phyloP scores from a whole-genome alignment of 306 rosid genomes.

The Cercis canadensis region DNA sequence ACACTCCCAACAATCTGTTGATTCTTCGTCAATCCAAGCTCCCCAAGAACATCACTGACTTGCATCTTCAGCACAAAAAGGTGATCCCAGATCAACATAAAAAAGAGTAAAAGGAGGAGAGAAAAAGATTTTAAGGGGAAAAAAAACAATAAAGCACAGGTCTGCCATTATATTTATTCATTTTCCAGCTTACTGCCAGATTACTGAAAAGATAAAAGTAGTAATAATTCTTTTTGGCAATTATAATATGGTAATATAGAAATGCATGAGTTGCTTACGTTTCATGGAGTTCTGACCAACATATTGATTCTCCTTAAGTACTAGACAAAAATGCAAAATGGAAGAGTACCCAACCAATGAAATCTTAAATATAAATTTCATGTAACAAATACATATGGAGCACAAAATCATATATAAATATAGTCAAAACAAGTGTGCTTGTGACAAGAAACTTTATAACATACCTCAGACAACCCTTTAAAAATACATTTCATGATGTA shows the following conservation, averaged over 20 bases:
- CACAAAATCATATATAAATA: slow-evolving; percentile 13
- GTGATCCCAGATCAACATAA: slow-evolving; percentile 34
- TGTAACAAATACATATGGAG: slow-evolving; percentile 28
- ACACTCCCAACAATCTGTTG: slow-evolving; percentile 58
- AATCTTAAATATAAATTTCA: slow-evolving; percentile 8
- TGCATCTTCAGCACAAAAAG: slow-evolving; percentile 55
- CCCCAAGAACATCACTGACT: slow-evolving; percentile 59
- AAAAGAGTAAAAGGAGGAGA: slow-evolving; percentile 1
- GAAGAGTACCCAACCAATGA: slow-evolving; percentile 28
- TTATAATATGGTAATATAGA: too few relatives aligned
- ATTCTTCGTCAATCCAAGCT: slow-evolving; percentile 72
- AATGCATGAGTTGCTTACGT: slow-evolving; percentile 14
- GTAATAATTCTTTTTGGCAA: too few relatives aligned
- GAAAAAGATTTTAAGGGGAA: slow-evolving; percentile 2
- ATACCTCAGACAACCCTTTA: slow-evolving; percentile 76
- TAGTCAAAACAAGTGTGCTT: slow-evolving; percentile 23
- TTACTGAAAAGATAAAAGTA: slow-evolving; percentile 22
- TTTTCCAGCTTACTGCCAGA: slow-evolving; percentile 30
- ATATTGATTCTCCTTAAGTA: slow-evolving; percentile 13
- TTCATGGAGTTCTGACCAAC: slow-evolving; percentile 22
- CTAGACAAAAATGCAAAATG: slow-evolving; percentile 6
- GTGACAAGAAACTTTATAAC: slow-evolving; percentile 31
- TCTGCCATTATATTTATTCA: neutral
- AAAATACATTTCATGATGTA: slow-evolving; percentile 74
- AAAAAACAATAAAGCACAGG: slow-evolving; percentile 6